Evolutionary conservation across 164 flowering plant genomes (phyloP).

Genomic region (Houttuynia cordata): DNA sequence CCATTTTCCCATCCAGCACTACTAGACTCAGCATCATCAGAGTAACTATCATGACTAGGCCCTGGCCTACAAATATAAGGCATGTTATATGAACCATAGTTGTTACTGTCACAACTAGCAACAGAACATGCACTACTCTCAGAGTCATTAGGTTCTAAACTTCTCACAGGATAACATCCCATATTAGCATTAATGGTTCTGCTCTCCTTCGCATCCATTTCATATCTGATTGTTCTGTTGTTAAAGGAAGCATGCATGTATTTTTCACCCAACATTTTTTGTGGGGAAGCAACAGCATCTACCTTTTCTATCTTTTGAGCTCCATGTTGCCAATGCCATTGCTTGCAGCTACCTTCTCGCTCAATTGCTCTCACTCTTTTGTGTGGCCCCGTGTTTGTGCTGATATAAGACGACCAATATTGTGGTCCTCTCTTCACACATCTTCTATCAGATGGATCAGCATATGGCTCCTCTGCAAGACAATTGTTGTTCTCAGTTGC

Average conservation of each 20-base stretch:
- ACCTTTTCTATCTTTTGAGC: constrained; percentile 31
- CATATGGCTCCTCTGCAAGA: constrained; percentile 7
- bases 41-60: constrained; percentile 23
- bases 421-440: constrained; percentile 30
- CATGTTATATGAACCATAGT: constrained; percentile 18
- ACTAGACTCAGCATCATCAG: constrained; percentile 60
- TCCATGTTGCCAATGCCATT: constrained; percentile 9
- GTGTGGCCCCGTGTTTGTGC: constrained; percentile 13
- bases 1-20: constrained; percentile 17
- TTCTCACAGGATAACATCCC: constrained; percentile 24
- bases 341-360: constrained; percentile 21
- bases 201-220: constrained; percentile 29
- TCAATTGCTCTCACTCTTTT: constrained; percentile 27
- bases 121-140: constrained; percentile 52
- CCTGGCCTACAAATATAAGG: constrained; percentile 13
- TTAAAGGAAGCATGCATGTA: constrained; percentile 36
- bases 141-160: constrained; percentile 31
- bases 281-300: constrained; percentile 47
- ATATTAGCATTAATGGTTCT: constrained; percentile 21
- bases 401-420: constrained; percentile 15
- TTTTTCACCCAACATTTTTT: constrained; percentile 34
- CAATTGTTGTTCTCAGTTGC: constrained; percentile 3
- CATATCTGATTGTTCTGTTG: constrained; percentile 25
- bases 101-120: constrained; percentile 67
- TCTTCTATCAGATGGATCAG: constrained; percentile 11